Evolutionary conservation across 2,329 filamentous ascomycete genomes (phyloP), one percentile per base, ranked within the genome.

Genomic region (Akanthomyces muscarius): DNA sequence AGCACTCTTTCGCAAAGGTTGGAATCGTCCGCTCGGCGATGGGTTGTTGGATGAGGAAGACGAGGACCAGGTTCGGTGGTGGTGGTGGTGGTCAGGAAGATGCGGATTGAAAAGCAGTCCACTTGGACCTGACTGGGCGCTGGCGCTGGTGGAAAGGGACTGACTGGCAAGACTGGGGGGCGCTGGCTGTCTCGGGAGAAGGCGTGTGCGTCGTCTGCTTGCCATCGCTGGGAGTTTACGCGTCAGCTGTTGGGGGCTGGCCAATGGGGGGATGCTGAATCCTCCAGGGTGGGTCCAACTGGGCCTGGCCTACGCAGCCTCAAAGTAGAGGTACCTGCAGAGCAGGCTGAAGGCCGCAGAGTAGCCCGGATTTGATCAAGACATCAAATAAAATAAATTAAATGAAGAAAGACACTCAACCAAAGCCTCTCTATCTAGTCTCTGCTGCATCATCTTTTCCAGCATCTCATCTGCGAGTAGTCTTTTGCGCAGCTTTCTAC

Each of bases 171-270:
- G 33, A 56, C 53, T 50, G 55, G 47, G 47, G 47, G 57, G 51
- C 53, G 21, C 42, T 21, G 63, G 62, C 56, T 42, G 54, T 64
- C 62, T 63, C 62, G 63, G 63, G 58, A 64, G 53, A 64, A 51
- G 62, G 64, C 57, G 55, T 53, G 56, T 60, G 55, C 59, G 61
- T 63, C 63, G 41, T 55, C 59, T 61, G 62, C 63, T 63, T 61
- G 60, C 60, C 60, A 56, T 63, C 50, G 58, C 52, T 61, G 65
- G 53, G 66, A 65, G 65, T 68, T 69, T 72, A 72, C 71, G 71
- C 71, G 71, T 72, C 68, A 72, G 70, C 71, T 70, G 68, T 68
- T 66, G 64, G 66, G 65, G 65, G 62, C 57, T 25, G 56, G 55
- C 70, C 70, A 72, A 72, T 72, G 60, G 63, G 50, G 14, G 16